Base-by-base conservation (phyloP, 805 yeast genomes). In the Nakazawaea laoshanensis region DNA sequence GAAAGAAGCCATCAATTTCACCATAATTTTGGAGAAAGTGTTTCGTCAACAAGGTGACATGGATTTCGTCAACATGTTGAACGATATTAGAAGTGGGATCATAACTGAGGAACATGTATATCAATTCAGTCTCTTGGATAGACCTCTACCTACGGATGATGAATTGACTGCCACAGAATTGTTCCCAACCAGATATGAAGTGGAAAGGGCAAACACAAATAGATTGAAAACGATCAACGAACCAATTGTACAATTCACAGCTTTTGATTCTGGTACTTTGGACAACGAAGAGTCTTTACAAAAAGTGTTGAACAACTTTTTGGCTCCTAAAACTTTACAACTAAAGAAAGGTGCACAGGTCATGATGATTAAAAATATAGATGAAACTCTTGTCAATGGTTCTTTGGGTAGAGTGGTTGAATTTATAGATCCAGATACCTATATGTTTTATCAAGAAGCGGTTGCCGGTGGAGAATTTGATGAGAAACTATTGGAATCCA, bases 1-100 rank as follows among this genome's bases (percentile, higher is more conserved):
- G 94, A 62, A 63, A 37, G 55, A 60, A 14, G 61, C 75, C 5
- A 71, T 83, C 40, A 55, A 67, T 21, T 55, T 62, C 21, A 75
- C 84, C 0, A 67, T 82, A 24, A 66, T 76, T 25, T 55, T 83
- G 27, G 61, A 65, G 33, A 77, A 74, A 44, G 80, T 83, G 15
- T 83, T 80, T 52, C 68, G 94, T 45, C 94, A 83, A 52, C 74
- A 73, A 48, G 82, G 84, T 17, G 94, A 83, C 49, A 60, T 67
- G 29, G 67, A 61, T 31, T 79, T 83, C 48, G 71, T 82, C 29
- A 68, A 69, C 17, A 82, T 83, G 89, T 60, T 83, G 44, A 79
- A 81, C 50, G 84, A 79, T 36, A 68, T 83, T 61, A 65, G 94
- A 52, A 55, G 66, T 35, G 94, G 92, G 0, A 47, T 50, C 4